Base-by-base conservation (phyloP, 2,329 filamentous ascomycete genomes). In the Alternaria viburni region DNA sequence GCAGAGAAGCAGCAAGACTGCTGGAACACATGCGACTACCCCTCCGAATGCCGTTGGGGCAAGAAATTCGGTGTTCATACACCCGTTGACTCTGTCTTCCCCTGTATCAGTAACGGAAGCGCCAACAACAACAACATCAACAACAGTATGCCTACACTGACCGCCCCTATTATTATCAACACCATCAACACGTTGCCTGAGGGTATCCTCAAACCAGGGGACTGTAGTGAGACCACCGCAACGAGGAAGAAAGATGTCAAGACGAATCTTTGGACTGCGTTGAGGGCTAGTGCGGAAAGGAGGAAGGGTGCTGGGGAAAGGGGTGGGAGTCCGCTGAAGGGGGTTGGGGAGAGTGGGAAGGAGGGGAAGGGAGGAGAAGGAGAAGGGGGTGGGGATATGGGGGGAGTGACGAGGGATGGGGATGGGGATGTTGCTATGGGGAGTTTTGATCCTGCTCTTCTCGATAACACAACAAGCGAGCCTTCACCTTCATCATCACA, bases 21-120 rank as follows among this genome's bases (percentile, higher is more conserved):
- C 70, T 84, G 82, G 81, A 73, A 74, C 10, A 66, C 54, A 5
- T 85, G 83, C 68, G 80, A 84, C 54, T 85, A 83, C 60, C 83
- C 83, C 0, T 80, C 76, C 26, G 80, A 84, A 55, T 85, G 83
- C 64, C 78, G 82, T 23, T 79, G 77, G 77, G 76, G 74, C 0
- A 73, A 65, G 17, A 66, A 65, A 13, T 74, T 74, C 19, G 77
- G 77, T 7, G 56, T 78, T 0, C 70, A 77, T 6, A 74, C 70
- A 3, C 73, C 77, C 6, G 30, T 70, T 2, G 50, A 64, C 12
- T 13, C 30, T 3, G 23, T 15, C 2, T 67, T 36, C 15, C 32
- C 13, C 30, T 7, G 12, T 9, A 5, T 5, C 23, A 15, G 13
- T n/a, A 36, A 9, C 32, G 32, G n/a, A 36, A 9, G 32, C 15